A percentile compares a stretch with the other conserved stretches of the same genome.
Evolutionary conservation across 345 rosid genomes (phyloP).

Genomic region (Eucalyptus cloeziana): DNA sequence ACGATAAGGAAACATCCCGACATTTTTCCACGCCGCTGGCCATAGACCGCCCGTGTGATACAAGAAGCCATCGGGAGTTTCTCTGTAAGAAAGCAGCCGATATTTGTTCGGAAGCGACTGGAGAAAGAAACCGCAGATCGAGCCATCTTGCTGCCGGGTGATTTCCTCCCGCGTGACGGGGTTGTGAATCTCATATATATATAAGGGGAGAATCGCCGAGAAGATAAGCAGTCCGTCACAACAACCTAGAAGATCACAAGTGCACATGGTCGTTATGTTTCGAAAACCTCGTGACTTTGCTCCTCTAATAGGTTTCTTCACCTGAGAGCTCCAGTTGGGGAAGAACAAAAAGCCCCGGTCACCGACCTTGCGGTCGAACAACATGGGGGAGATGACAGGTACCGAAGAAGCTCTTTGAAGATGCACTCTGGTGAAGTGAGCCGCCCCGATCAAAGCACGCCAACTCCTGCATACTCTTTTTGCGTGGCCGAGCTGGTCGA

Average conservation of each 20-base stretch:
- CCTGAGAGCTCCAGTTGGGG: too few relatives aligned
- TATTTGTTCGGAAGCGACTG: background rate
- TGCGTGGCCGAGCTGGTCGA: background rate
- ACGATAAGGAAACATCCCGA: background rate
- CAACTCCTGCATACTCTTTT: background rate
- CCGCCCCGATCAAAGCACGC: background rate
- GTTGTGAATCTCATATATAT: background rate
- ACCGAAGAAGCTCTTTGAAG: background rate
- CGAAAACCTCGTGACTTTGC: background rate
- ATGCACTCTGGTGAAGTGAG: background rate
- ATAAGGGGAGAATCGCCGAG: background rate
- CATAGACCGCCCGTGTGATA: background rate
- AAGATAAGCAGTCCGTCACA: background rate
- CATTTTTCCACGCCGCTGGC: background rate
- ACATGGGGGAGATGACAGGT: background rate
- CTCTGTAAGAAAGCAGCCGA: background rate
- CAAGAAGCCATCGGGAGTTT: background rate
- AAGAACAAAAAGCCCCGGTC: too few relatives aligned
- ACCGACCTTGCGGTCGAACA: background rate
- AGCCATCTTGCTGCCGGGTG: background rate
- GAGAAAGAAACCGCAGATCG: background rate
- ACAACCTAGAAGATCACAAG: background rate
- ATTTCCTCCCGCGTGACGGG: background rate
- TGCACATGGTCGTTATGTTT: background rate
- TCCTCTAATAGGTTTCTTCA: background rate